Percentiles rank a stretch among this genome's conserved stretches.
phyloP scores from a whole-genome alignment of 202 grass and related monocot genomes.

The Alloteropsis angusta region DNA sequence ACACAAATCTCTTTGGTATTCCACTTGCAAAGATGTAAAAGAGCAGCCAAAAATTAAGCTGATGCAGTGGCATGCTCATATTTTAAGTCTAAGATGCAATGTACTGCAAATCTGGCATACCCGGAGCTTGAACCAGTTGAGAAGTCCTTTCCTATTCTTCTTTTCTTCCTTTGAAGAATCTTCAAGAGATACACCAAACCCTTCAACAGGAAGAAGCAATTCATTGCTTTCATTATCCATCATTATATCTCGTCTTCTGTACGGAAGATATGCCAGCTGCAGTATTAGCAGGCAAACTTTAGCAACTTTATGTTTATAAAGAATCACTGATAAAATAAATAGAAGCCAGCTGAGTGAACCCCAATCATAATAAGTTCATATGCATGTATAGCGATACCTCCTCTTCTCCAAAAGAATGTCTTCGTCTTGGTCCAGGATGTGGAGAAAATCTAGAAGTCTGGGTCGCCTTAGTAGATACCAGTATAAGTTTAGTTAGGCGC shows the following conservation, averaged over 20 bases:
- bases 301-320: conserved; percentile 17
- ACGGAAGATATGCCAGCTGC: conserved; percentile 95
- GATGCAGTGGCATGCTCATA: background rate
- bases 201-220: conserved; percentile 70
- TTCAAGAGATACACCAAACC: conserved; percentile 61
- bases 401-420: conserved; percentile 99
- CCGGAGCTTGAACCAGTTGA: conserved; percentile 98
- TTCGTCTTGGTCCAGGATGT: conserved; percentile 68
- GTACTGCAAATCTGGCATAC: conserved; percentile 32
- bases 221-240: conserved; percentile 84
- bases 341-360: background rate
- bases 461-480: conserved; percentile 89
- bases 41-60: background rate
- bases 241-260: conserved; percentile 84
- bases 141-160: conserved; percentile 82
- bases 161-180: conserved; percentile 87
- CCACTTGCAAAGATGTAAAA: background rate
- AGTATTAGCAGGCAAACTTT: conserved; percentile 29
- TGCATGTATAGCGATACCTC: conserved; percentile 46
- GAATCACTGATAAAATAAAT: conserved; percentile 7
- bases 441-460: conserved; percentile 68
- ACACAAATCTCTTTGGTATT: background rate
- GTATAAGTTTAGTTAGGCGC: conserved; percentile 89
- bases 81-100: background rate
- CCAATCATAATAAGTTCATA: background rate